Percentiles rank a stretch among this genome's conserved stretches.
These are phyloP conservation scores for Cupressus sempervirens DNA, from an alignment of 75 land plant species.

Conservation along the genomic window DNA sequence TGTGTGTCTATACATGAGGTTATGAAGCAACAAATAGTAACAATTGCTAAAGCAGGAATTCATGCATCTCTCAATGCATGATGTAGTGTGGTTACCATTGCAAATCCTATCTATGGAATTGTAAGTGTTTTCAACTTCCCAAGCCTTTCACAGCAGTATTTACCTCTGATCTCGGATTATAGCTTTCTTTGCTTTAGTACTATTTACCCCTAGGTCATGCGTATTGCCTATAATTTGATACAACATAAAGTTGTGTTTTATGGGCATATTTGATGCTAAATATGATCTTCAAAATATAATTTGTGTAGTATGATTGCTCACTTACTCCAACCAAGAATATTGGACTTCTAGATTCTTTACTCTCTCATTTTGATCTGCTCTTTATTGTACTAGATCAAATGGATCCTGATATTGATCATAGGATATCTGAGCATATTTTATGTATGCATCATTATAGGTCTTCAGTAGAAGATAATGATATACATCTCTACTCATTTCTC, in stretches of 20 bases:
- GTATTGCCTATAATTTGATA: not conserved
- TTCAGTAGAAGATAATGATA: conserved; percentile 70
- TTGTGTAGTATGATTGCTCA: conserved; percentile 91
- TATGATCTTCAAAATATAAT: not conserved
- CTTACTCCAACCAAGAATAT: conserved; percentile 98
- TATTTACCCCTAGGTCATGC: not conserved
- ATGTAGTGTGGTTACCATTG: conserved; percentile 99
- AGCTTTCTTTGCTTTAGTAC: not conserved
- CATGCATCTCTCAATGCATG: conserved; percentile 99
- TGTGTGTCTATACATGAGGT: conserved; percentile 99
- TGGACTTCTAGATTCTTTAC: conserved; percentile 96
- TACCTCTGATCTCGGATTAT: not conserved
- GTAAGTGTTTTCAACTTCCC: conserved; percentile 37
- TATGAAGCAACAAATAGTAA: conserved; percentile 99
- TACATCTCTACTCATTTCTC: not conserved
- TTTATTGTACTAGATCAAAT: conserved; percentile 99
- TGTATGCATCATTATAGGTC: conserved; percentile 92
- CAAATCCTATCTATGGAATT: conserved; percentile 99
- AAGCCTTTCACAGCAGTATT: not conserved
- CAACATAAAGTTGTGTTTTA: not conserved
- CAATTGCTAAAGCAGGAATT: conserved; percentile 99
- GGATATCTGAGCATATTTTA: conserved; percentile 78
- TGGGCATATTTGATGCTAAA: not conserved
- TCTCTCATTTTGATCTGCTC: conserved; percentile 96
- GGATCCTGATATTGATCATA: conserved; percentile 93